A percentile compares a stretch with the other conserved stretches of the same genome.
phyloP scores from a whole-genome alignment of 2,329 filamentous ascomycete species.

The Coniochaeta ligniaria region DNA sequence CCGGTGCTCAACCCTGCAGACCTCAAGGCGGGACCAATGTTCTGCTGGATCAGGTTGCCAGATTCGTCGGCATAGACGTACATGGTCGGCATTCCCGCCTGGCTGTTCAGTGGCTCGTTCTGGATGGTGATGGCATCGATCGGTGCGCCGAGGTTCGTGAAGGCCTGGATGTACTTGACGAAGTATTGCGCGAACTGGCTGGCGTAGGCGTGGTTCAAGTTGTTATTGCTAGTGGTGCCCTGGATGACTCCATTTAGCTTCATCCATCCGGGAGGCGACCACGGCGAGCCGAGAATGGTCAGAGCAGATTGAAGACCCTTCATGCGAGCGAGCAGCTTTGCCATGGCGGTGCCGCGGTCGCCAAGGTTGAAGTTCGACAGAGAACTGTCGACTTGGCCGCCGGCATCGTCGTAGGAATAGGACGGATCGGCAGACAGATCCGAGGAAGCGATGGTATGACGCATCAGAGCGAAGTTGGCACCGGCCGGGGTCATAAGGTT shows the following conservation, averaged over 20 bases:
- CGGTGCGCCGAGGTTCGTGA: conserved; percentile 21
- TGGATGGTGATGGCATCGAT: conserved; percentile 36
- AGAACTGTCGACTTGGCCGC: conserved; percentile 19
- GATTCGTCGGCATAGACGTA: conserved; percentile 29
- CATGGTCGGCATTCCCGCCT: conserved; percentile 29
- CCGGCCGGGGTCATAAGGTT: conserved; percentile 27
- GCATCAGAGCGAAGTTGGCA: conserved; percentile 29
- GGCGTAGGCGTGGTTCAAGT: conserved; percentile 29
- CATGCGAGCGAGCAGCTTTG: conserved; percentile 27
- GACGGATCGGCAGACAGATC: conserved; percentile 30
- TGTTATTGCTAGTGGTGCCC: conserved; percentile 26
- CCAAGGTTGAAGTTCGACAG: conserved; percentile 25
- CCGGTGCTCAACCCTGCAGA: conserved; percentile 29
- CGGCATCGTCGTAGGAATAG: conserved; percentile 31
- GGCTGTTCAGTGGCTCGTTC: conserved; percentile 35
- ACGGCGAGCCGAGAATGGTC: conserved; percentile 29
- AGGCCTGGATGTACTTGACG: conserved; percentile 33
- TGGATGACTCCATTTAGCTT: conserved; percentile 26
- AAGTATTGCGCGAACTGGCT: conserved; percentile 28
- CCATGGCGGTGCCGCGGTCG: conserved; percentile 30
- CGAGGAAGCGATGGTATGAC: conserved; percentile 32
- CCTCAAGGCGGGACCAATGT: conserved; percentile 29
- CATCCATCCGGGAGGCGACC: conserved; percentile 35
- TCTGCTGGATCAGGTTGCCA: conserved; percentile 25
- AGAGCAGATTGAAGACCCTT: conserved; percentile 23